A percentile compares a stretch with the other conserved stretches of the same genome.
These are phyloP conservation scores for Calycina herbarum DNA, from an alignment of 2,329 filamentous ascomycete species.

Conservation along the genomic window DNA sequence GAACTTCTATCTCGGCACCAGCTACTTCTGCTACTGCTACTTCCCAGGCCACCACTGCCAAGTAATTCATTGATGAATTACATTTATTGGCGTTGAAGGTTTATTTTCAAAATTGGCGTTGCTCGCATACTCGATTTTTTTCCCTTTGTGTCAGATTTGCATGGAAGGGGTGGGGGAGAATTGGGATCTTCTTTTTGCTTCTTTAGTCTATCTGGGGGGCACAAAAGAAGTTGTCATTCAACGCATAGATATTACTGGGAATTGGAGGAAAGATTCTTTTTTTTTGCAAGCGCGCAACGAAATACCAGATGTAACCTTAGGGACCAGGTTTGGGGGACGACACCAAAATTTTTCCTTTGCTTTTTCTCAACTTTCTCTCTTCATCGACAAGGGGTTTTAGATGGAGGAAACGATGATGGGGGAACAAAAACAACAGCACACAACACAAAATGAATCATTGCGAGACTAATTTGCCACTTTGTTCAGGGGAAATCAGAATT, in stretches of 20 bases:
- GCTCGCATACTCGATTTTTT: constrained; percentile 25
- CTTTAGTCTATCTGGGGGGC: constrained; percentile 9
- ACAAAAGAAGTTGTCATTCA: constrained; percentile 8
- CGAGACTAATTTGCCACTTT: neutral
- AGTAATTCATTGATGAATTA: constrained; percentile 8
- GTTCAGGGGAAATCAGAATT: neutral
- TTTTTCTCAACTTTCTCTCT: neutral
- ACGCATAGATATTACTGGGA: constrained; percentile 13
- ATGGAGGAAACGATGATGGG: constrained; percentile 1
- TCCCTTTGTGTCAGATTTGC: constrained; percentile 21
- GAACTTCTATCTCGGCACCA: constrained; percentile 14
- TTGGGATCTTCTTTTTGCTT: constrained; percentile 15
- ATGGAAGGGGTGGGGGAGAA: constrained; percentile 20
- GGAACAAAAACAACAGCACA: neutral
- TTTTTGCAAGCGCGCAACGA: constrained; percentile 11
- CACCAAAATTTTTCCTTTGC: constrained; percentile 6
- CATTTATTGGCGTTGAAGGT: constrained; percentile 17
- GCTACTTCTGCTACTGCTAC: constrained; percentile 18
- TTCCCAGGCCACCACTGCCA: constrained; percentile 12
- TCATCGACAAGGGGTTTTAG: neutral
- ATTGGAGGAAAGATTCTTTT: constrained; percentile 11
- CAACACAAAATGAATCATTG: neutral
- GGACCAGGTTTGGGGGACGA: neutral
- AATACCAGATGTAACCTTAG: constrained; percentile 23
- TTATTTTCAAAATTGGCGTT: constrained; percentile 20